A percentile compares a stretch with the other conserved stretches of the same genome.
These are phyloP conservation scores for Xylaria sp. DNA, from an alignment of 2,329 filamentous ascomycete species.

Conservation along the genomic window DNA sequence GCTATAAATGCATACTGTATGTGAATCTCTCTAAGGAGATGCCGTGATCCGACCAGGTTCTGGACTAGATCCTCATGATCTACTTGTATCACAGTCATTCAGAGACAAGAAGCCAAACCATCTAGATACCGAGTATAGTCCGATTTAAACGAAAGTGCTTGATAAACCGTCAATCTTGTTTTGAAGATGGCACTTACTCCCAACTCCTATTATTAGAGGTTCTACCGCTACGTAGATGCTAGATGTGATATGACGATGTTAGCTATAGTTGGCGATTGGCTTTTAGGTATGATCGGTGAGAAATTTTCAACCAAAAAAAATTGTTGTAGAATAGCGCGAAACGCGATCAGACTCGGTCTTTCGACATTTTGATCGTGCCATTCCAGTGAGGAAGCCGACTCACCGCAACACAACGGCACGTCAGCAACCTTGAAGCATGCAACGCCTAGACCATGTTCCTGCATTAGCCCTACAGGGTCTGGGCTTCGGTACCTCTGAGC, in stretches of 20 bases:
- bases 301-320: not conserved
- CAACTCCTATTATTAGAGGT: not conserved
- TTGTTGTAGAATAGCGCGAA: constrained; percentile 13
- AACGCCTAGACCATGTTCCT: constrained; percentile 26
- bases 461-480: constrained; percentile 30
- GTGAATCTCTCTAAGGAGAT: not conserved
- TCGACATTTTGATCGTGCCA: constrained; percentile 13
- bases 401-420: constrained; percentile 11
- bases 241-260: not conserved
- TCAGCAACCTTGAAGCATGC: constrained; percentile 18
- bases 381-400: constrained; percentile 13
- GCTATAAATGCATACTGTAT: constrained; percentile 14
- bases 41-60: not conserved
- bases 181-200: constrained; percentile 14
- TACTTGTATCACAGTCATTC: constrained; percentile 26
- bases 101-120: constrained; percentile 4
- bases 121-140: not conserved
- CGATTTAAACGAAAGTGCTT: constrained; percentile 20
- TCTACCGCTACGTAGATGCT: not conserved
- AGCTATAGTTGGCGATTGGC: constrained; percentile 4
- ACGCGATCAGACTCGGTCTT: constrained; percentile 11
- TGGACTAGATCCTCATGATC: constrained; percentile 22
- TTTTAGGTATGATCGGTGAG: constrained; percentile 5
- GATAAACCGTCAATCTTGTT: constrained; percentile 24
- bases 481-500: not conserved